These are phyloP conservation scores for Stemphylium lycopersici DNA, from an alignment of 2,329 filamentous ascomycete genomes.

Conservation along the genomic window DNA sequence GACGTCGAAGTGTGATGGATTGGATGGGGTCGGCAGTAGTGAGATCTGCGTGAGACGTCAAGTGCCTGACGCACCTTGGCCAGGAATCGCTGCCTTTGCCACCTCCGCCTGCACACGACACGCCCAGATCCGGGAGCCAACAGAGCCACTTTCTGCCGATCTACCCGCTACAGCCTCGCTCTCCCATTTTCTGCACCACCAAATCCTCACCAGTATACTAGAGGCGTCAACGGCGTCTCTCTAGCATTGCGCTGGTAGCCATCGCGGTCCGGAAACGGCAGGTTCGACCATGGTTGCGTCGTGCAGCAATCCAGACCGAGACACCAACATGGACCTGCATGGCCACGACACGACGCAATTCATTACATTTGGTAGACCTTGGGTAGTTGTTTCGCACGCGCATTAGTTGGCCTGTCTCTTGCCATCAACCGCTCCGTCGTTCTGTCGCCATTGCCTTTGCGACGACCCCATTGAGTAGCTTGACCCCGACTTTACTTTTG, in stretches of 20 bases:
- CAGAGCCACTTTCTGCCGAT: constrained; percentile 22
- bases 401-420: background rate
- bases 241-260: constrained; percentile 5
- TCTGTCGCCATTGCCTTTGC: background rate
- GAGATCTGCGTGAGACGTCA: constrained; percentile 27
- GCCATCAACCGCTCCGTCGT: background rate
- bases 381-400: background rate
- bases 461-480: too few relatives aligned
- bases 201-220: background rate
- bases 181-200: constrained; percentile 3
- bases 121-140: constrained; percentile 4
- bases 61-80: constrained; percentile 25
- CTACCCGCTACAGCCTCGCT: constrained; percentile 16
- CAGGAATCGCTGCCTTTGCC: constrained; percentile 26
- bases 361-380: constrained; percentile 2
- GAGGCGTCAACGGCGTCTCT: background rate
- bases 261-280: too few relatives aligned
- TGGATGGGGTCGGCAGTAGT: constrained; percentile 14
- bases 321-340: constrained; percentile 15
- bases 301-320: constrained; percentile 20
- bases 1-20: constrained; percentile 10
- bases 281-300: background rate
- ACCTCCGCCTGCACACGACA: constrained; percentile 28
- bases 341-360: constrained; percentile 16
- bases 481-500: too few relatives aligned